These are phyloP conservation scores for Hanseniaspora lindneri DNA, from an alignment of 805 yeast genomes.

Conservation along the genomic window DNA sequence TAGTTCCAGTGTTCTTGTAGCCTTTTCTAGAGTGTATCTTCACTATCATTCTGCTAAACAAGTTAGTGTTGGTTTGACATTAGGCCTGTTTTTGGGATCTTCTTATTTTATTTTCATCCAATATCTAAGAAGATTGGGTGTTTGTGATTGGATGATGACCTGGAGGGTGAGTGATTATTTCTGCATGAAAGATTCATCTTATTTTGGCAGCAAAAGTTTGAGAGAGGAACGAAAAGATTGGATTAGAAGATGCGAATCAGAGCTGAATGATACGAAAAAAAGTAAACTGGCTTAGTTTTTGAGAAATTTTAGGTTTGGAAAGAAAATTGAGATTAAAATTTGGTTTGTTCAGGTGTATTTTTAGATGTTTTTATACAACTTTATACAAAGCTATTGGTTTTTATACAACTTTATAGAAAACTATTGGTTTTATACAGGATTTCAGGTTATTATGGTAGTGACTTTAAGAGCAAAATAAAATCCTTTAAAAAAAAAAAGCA, in stretches of 20 bases:
- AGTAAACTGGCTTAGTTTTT: no score
- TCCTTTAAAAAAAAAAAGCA: no score
- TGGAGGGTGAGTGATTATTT: conserved; percentile 44
- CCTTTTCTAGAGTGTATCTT: conserved; percentile 62
- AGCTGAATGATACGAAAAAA: no score
- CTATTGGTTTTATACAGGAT: no score
- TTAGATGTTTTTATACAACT: no score
- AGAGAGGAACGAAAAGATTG: conserved; percentile 36
- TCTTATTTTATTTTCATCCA: conserved; percentile 43
- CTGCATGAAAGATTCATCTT: conserved; percentile 50
- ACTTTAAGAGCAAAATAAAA: no score
- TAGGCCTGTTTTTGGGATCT: conserved; percentile 53
- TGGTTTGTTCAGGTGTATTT: no score
- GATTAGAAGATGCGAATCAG: conserved; percentile 20
- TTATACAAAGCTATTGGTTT: no score
- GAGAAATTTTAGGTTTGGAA: no score
- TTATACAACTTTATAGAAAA: no score
- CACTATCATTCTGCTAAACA: conserved; percentile 66
- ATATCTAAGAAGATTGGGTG: conserved; percentile 51
- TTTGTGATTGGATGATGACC: conserved; percentile 50
- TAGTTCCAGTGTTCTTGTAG: conserved; percentile 34
- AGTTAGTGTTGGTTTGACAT: conserved; percentile 55
- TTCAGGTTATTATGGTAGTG: no score
- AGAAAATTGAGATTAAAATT: no score
- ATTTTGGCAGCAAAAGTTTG: conserved; percentile 36